Evolutionary conservation across 228 moss, liverwort and hornwort genomes (phyloP).

Genomic region (Sphagnum fallax): DNA sequence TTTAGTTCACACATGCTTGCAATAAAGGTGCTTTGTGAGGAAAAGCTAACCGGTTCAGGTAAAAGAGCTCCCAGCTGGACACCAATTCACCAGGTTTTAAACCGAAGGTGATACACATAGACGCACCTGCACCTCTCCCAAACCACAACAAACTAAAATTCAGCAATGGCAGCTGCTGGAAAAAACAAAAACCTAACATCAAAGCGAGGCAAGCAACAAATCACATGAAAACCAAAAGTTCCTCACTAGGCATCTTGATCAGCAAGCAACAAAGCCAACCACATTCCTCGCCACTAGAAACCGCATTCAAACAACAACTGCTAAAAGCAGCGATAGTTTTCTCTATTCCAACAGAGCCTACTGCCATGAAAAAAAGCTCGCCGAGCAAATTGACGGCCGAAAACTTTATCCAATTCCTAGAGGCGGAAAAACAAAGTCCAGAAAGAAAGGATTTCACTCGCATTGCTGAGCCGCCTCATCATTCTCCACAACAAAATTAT

Average conservation of each 20-base stretch:
- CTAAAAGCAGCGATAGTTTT: too few relatives aligned
- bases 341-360: too few relatives aligned
- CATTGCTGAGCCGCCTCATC: constrained; percentile 56
- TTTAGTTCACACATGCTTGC: too few relatives aligned
- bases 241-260: neutral
- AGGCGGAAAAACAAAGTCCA: neutral
- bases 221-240: neutral
- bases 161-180: neutral
- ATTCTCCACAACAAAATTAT: constrained; percentile 51
- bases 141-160: neutral
- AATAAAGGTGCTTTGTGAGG: too few relatives aligned
- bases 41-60: constrained; percentile 43
- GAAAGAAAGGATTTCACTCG: constrained; percentile 10
- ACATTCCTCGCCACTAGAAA: neutral
- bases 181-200: neutral
- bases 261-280: neutral
- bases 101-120: constrained; percentile 42
- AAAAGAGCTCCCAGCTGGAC: constrained; percentile 78
- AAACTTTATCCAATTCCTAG: neutral
- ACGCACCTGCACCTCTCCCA: constrained; percentile 36
- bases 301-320: too few relatives aligned
- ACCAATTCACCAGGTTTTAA: constrained; percentile 63
- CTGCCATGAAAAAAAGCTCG: neutral
- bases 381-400: neutral
- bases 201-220: neutral